Conservation (phyloP, 1,139 yeast species). For the Dujonia santamariae region DNA sequence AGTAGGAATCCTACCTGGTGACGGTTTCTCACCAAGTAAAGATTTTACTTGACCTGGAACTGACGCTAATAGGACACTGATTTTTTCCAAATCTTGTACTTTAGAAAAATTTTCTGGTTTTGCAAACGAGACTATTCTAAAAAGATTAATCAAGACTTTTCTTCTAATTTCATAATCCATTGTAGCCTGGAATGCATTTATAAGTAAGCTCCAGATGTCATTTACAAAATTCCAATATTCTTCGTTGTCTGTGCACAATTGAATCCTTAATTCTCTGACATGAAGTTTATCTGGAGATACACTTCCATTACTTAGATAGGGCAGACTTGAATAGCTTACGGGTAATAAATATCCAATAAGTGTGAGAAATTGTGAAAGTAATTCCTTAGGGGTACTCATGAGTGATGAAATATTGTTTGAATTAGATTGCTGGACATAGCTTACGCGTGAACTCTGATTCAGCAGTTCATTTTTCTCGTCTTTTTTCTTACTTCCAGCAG, state of each 20-base stretch:
- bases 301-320: not conserved
- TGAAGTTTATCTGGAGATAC: constrained; percentile 17
- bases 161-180: constrained; percentile 68
- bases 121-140: constrained; percentile 46
- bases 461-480: constrained; percentile 4
- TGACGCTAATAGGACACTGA: constrained; percentile 59
- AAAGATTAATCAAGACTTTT: constrained; percentile 53
- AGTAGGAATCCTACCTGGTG: constrained; percentile 16
- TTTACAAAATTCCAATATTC: constrained; percentile 43
- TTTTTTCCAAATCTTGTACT: constrained; percentile 22
- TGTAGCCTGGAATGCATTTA: constrained; percentile 72
- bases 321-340: constrained; percentile 11
- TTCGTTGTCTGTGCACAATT: constrained; percentile 20
- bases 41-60: constrained; percentile 64
- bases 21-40: too few relatives aligned
- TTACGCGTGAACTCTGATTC: constrained; percentile 11
- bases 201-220: constrained; percentile 55
- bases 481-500: not conserved
- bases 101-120: constrained; percentile 15
- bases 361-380: constrained; percentile 53
- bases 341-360: constrained; percentile 62
- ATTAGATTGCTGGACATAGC: too few relatives aligned
- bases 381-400: constrained; percentile 71
- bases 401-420: constrained; percentile 47
- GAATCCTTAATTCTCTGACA: constrained; percentile 28